phyloP scores from a whole-genome alignment of 2,329 filamentous ascomycete species.

The Lachnellula subtilissima region DNA sequence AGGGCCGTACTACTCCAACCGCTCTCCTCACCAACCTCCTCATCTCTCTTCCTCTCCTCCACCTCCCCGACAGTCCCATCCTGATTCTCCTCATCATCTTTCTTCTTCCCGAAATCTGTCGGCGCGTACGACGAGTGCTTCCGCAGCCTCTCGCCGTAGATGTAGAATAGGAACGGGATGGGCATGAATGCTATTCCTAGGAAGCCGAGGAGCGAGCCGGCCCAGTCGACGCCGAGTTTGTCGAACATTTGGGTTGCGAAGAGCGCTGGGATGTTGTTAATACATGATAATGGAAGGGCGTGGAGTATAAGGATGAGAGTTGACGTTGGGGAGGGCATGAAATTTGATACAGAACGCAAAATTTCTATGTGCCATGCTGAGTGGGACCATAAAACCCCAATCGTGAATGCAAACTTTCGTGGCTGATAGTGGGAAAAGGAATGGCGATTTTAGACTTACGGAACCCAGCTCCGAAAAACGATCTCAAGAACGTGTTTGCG shows the following conservation, averaged over 20 bases:
- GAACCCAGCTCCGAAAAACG: slow-evolving; percentile 17
- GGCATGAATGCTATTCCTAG: slow-evolving; percentile 37
- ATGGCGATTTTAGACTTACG: slow-evolving; percentile 37
- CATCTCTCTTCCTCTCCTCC: no score
- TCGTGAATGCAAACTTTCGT: no score
- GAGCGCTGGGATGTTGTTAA: background rate
- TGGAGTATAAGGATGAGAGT: background rate
- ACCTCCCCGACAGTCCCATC: no score
- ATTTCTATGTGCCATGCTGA: no score
- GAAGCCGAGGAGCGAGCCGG: slow-evolving; percentile 37
- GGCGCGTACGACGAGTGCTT: slow-evolving; percentile 23
- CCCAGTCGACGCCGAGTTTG: slow-evolving; percentile 36
- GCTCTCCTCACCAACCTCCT: no score
- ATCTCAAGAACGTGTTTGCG: slow-evolving; percentile 19
- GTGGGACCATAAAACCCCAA: no score
- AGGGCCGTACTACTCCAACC: no score
- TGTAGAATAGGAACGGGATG: slow-evolving; percentile 40
- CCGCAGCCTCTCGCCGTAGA: slow-evolving; percentile 30
- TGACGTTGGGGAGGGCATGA: no score
- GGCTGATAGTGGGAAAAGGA: no score
- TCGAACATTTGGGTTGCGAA: slow-evolving; percentile 37
- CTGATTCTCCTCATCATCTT: no score
- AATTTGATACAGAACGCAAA: no score
- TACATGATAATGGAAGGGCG: no score
- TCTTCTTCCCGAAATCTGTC: background rate